Evolutionary conservation across 2,329 filamentous ascomycete species (phyloP), one percentile per base, ranked within the genome.

Genomic region (Tolypocladium nubicola): DNA sequence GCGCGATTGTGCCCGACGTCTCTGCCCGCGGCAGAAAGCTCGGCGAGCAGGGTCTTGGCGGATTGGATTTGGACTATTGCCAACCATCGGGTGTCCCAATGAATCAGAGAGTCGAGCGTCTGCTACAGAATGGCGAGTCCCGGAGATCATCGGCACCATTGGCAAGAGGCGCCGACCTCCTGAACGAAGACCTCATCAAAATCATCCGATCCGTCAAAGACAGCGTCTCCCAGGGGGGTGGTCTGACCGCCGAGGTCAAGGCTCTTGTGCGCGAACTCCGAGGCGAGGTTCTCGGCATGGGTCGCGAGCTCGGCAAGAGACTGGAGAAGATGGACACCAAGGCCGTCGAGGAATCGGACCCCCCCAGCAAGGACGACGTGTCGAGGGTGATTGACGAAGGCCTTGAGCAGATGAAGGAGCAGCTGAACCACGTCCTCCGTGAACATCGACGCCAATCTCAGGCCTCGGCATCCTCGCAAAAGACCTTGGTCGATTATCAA

Each of bases 241-340:
- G 92, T 6, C 81, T 97, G 55, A 96, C 91, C 1, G 90, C 90
- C 57, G 90, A 96, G 69, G 90, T 96, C 61, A 97, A 97, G 72
- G 86, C 90, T 4, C 79, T 96, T 10, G 89, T 97, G 10, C 86
- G 91, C 30, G 92, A 97, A 66, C 79, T 97, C 40, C 86, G 93
- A 26, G 92, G 91, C 3, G 93, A 97, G 68, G 91, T 97, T 10
- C 79, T 97, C 5, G 92, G 91, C 3, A 97, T 97, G 92, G 93
- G 93, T 4, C 82, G 93, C 57, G 91, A 97, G 63, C 84, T 97
- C 53, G 91, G 88, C 45, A 87, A 90, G 57, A 88, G 91, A 63
- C 80, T 97, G n/a, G 89, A 94, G 60, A 84, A 90, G 60, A 80
- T 84, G 11, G 77, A 74, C 35, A 70, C 67, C 52, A 74, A 79